Percentiles rank a stretch among this genome's conserved stretches.
Conservation (phyloP, 768 basidiomycete genomes). For the Tephrocybe sp. region DNA sequence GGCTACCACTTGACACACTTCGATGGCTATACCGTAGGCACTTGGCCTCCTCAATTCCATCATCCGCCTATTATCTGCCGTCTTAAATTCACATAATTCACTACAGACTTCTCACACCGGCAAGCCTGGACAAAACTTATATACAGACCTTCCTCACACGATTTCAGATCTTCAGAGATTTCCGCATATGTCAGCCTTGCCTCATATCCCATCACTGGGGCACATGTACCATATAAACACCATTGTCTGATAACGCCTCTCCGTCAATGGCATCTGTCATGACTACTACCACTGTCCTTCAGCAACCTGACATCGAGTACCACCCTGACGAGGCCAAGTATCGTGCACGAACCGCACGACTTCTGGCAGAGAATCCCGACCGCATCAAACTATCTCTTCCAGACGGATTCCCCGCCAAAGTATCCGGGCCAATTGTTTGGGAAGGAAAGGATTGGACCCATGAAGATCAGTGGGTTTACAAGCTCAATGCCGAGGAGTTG, state of each 20-base stretch:
- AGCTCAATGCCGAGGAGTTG: conserved; percentile 30
- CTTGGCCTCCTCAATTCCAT: too few species aligned
- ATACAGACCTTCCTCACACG: too few species aligned
- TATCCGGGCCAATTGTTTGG: conserved; percentile 43
- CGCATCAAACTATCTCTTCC: conserved; percentile 34
- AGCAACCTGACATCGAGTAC: conserved; percentile 41
- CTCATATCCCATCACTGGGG: too few species aligned
- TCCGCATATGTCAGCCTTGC: too few species aligned
- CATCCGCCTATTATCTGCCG: too few species aligned
- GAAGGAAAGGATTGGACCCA: conserved; percentile 40
- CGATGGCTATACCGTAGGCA: too few species aligned
- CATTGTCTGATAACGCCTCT: conserved; percentile 1
- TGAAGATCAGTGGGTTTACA: conserved; percentile 43
- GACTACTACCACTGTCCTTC: conserved; percentile 6
- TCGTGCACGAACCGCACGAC: conserved; percentile 32
- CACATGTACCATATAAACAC: background rate
- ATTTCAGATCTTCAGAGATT: background rate
- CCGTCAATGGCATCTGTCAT: conserved; percentile 3
- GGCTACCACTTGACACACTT: too few species aligned
- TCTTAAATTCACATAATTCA: background rate
- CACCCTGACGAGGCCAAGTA: conserved; percentile 41
- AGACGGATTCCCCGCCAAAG: conserved; percentile 31
- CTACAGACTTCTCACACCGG: background rate
- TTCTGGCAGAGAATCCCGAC: conserved; percentile 35
- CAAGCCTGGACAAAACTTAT: background rate